Conservation (phyloP, 2,329 filamentous ascomycete genomes). For the Diplocarpon rosae region DNA sequence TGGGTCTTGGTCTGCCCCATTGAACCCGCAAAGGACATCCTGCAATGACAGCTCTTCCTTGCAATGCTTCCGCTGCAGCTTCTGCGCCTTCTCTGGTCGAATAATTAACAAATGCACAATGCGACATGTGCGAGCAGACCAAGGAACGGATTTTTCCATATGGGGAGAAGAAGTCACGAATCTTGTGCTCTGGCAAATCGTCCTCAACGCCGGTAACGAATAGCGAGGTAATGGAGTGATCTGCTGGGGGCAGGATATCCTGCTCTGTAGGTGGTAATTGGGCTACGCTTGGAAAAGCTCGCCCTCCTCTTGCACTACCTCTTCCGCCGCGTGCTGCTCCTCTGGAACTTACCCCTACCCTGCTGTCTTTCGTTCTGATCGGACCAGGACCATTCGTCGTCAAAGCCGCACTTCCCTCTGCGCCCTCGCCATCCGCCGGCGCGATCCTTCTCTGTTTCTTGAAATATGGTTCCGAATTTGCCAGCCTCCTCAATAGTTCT, state of each 20-base stretch:
- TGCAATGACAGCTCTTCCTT: slow-evolving; percentile 80
- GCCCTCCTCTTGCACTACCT: slow-evolving; percentile 31
- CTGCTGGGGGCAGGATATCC: slow-evolving; percentile 76
- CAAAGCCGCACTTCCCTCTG: slow-evolving; percentile 31
- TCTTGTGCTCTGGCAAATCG: slow-evolving; percentile 82
- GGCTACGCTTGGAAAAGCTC: slow-evolving; percentile 57
- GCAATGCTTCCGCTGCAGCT: slow-evolving; percentile 69
- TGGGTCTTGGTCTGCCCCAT: slow-evolving; percentile 85
- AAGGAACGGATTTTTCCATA: slow-evolving; percentile 87
- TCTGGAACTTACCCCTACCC: slow-evolving; percentile 36
- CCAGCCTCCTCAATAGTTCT: slow-evolving; percentile 73
- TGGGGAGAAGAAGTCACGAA: slow-evolving; percentile 80
- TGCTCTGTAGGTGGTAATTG: slow-evolving; percentile 70
- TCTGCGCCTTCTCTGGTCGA: slow-evolving; percentile 76
- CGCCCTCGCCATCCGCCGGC: slow-evolving; percentile 36
- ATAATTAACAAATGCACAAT: slow-evolving; percentile 95
- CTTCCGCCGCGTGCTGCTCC: slow-evolving; percentile 28
- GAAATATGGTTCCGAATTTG: slow-evolving; percentile 91
- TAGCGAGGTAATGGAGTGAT: slow-evolving; percentile 79
- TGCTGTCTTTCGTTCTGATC: slow-evolving; percentile 62
- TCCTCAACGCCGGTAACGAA: slow-evolving; percentile 95
- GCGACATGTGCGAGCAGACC: slow-evolving; percentile 92
- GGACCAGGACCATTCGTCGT: slow-evolving; percentile 55
- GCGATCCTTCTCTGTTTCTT: slow-evolving; percentile 74
- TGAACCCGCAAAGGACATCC: slow-evolving; percentile 83